phyloP scores from a whole-genome alignment of 1,139 yeast species.

The Arxiozyma telluris region DNA sequence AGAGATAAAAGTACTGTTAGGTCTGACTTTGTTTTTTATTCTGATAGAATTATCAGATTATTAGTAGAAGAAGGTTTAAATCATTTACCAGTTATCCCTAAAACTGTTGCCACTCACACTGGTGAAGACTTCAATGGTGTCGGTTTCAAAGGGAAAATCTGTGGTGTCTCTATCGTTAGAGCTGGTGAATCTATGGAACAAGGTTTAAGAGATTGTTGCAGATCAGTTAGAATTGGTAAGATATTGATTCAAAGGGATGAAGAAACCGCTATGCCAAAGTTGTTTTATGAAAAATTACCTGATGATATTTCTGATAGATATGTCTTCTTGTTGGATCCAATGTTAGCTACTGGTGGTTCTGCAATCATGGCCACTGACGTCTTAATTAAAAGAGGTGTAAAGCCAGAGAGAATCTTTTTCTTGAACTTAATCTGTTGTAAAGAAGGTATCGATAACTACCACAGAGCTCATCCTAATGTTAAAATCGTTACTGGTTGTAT shows the following conservation, averaged over 20 bases:
- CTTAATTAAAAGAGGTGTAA: conserved; percentile 74
- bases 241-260: conserved; percentile 95
- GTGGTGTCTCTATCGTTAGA: conserved; percentile 94
- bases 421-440: conserved; percentile 89
- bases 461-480: conserved; percentile 68
- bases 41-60: conserved; percentile 86
- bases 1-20: conserved; percentile 72
- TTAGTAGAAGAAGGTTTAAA: conserved; percentile 92
- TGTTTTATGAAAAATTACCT: conserved; percentile 88
- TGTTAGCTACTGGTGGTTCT: conserved; percentile 98
- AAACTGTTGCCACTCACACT: conserved; percentile 66
- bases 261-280: conserved; percentile 72
- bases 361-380: conserved; percentile 97
- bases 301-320: conserved; percentile 81
- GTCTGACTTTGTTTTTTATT: conserved; percentile 88
- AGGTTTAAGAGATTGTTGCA: conserved; percentile 93
- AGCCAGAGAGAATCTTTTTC: conserved; percentile 76
- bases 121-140: conserved; percentile 70
- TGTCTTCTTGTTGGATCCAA: conserved; percentile 87
- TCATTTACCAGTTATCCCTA: conserved; percentile 73
- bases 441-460: conserved; percentile 79
- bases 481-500: conserved; percentile 89
- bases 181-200: conserved; percentile 99
- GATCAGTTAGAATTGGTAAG: conserved; percentile 93
- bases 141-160: conserved; percentile 78